Evolutionary conservation across 768 basidiomycete species (phyloP), one percentile per base, ranked within the genome.

Genomic region (Tephrocybe rancida): DNA sequence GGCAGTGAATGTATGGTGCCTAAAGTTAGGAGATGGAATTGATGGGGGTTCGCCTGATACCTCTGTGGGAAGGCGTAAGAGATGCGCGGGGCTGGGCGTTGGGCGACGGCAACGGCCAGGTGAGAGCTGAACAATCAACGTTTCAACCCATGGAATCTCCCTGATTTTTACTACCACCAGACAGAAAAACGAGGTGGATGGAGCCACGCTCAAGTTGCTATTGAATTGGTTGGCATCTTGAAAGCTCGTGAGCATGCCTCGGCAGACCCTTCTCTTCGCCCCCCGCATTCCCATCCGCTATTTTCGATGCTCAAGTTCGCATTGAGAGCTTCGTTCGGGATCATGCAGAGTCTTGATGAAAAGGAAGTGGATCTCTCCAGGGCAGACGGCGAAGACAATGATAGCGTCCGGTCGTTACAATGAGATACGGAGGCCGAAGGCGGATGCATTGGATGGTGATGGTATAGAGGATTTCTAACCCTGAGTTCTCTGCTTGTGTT

Each of bases 41-140:
- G n/a, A n/a, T n/a, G n/a, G n/a, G n/a, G n/a, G n/a, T n/a, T n/a
- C n/a, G n/a, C n/a, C n/a, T n/a, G n/a, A n/a, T n/a, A n/a, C n/a
- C n/a, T n/a, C n/a, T 84, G 3, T 78, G 78, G 70, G 83, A 80
- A 48, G 83, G 77, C 18, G 74, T 90, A 29, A 70, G 76, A 48
- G 80, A 83, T 58, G 79, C 82, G 0, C 72, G 73, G 44, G 71
- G 70, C 39, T 91, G 91, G 91, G 68, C 89, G 16, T 67, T 73
- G 13, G 70, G 66, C 32, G 67, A 64, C 14, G 68, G 62, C 38
- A 50, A 52, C 19, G 48, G 39, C 41, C 48, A 44, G 43, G 58
- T 50, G 25, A 25, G 45, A 22, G 52, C 19, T 37, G 16, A 26
- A 45, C 19, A 6, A 19, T n/a, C n/a, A n/a, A n/a, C n/a, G n/a